Conservation (phyloP, 345 rosid genomes). For the Gossypioides kirkii region DNA sequence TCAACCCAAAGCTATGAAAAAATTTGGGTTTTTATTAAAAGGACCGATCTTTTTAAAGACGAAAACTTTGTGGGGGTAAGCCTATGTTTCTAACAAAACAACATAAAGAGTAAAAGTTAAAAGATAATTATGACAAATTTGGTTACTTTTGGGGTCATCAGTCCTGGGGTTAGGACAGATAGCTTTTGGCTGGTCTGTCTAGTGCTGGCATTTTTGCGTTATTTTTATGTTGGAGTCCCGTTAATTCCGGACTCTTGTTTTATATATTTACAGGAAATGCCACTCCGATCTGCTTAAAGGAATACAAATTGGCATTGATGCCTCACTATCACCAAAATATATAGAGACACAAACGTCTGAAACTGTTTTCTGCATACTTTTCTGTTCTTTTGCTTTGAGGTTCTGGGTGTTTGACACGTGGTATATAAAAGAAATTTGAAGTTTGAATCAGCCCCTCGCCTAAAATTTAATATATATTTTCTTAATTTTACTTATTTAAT, state of each 20-base stretch:
- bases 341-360: background rate
- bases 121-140: background rate
- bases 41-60: background rate
- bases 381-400: background rate
- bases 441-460: background rate
- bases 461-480: too few species aligned
- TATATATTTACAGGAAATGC: background rate
- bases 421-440: background rate
- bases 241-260: background rate
- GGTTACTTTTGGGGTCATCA: background rate
- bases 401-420: background rate
- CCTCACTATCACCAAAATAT: background rate
- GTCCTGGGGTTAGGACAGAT: background rate
- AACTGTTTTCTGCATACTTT: background rate
- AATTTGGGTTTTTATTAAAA: background rate
- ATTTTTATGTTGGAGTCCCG: background rate
- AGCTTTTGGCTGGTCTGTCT: background rate
- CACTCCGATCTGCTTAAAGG: background rate
- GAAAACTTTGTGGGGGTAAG: background rate
- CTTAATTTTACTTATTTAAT: too few species aligned
- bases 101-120: background rate
- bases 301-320: background rate
- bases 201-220: background rate
- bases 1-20: background rate
- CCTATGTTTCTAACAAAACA: slow-evolving; percentile 1